phyloP scores from a whole-genome alignment of 371 early-diverging fungal genomes.

The Mortierella polycephala region DNA sequence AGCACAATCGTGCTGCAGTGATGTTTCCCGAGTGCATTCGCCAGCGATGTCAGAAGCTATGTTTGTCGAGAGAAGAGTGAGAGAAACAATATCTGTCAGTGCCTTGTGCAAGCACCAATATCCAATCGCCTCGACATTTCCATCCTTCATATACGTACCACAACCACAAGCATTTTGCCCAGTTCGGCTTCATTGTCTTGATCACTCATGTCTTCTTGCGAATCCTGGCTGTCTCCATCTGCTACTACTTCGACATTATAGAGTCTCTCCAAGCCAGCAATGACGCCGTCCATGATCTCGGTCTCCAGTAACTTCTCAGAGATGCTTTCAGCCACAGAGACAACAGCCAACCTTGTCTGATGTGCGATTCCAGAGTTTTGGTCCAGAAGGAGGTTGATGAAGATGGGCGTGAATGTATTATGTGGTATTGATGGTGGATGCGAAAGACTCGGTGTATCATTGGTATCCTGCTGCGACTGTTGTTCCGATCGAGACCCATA shows the following conservation, averaged over 20 bases:
- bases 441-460: background rate
- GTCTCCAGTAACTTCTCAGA: constrained; percentile 55
- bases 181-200: constrained; percentile 61
- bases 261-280: constrained; percentile 49
- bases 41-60: constrained; percentile 62
- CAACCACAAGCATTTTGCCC: constrained; percentile 66
- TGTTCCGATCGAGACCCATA: background rate
- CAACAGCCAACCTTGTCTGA: constrained; percentile 60
- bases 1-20: constrained; percentile 58
- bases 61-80: constrained; percentile 3
- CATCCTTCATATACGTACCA: constrained; percentile 46
- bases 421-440: constrained; percentile 12
- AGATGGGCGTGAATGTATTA: constrained; percentile 51
- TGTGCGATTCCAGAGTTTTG: constrained; percentile 61
- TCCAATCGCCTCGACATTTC: background rate
- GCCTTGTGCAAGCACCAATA: background rate
- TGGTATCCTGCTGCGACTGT: constrained; percentile 4
- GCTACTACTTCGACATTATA: constrained; percentile 40
- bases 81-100: background rate
- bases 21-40: constrained; percentile 56
- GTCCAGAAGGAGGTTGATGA: constrained; percentile 60
- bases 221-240: background rate
- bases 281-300: constrained; percentile 62
- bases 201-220: constrained; percentile 8
- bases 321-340: constrained; percentile 59